Evolutionary conservation across 352 stramenopile genomes (phyloP), one percentile per base, ranked within the genome.

Genomic region (Pythium rishiriense): DNA sequence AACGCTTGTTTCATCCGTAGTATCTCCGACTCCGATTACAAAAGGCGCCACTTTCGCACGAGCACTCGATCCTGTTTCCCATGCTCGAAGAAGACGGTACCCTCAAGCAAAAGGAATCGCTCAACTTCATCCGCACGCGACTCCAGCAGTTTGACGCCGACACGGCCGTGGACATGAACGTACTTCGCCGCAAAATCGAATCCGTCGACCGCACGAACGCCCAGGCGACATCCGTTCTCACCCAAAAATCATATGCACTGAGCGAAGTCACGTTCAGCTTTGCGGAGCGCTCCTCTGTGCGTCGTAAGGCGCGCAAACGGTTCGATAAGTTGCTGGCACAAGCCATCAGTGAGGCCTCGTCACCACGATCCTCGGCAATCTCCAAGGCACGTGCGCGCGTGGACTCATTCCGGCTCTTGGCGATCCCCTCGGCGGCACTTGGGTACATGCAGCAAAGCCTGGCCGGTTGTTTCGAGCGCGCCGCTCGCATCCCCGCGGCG

Each of bases 111-210:
- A 66, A 72, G 26, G 72, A 82, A 25, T 64, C 74, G 21, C 62
- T 92, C 12, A 73, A 83, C 43, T 49, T 79, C 14, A 91, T 95
- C 43, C 83, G 86, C 4, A 69, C 68, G 0, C 78, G 90, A 37
- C 70, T 95, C 2, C 55, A 78, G 17, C 70, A 75, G 24, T 85
- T 90, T 24, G 86, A 95, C 52, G 69, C 60, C 0, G 74, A 85
- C 51, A 74, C 91, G n/a, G 81, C 83, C n/a, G 81, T 70, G 47
- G 86, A 95, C 48, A 90, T 81, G 5, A 68, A 72, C 25, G 75
- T 90, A 4, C 64, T 95, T 15, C 86, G 87, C 22, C 69, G 76
- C 1, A 95, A 94, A 64, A 93, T 93, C 56, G 86, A 93, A 43
- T 63, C 51, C n/a, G 78, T 83, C 2, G 81, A 93, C 60, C 81